Conservation (phyloP, 495 filamentous ascomycete species). For the Massariosphaeria phaeospora region DNA sequence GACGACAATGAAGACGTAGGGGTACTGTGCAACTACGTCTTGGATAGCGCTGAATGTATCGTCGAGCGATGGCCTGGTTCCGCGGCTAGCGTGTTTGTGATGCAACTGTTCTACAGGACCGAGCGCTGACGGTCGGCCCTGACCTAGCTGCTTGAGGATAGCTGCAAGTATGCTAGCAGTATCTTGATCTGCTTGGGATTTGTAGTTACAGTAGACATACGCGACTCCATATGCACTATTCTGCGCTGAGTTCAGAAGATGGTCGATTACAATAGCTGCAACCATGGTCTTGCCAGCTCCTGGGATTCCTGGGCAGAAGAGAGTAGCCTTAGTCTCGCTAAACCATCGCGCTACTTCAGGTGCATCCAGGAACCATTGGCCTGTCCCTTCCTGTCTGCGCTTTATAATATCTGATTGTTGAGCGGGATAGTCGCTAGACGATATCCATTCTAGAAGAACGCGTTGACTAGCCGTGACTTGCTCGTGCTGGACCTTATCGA, state of each 20-base stretch:
- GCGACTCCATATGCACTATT: slow-evolving; percentile 36
- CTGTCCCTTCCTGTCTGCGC: slow-evolving; percentile 39
- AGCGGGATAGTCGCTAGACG: slow-evolving; percentile 13
- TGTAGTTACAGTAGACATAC: slow-evolving; percentile 44
- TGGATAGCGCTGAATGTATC: slow-evolving; percentile 28
- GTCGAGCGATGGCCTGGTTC: slow-evolving; percentile 5
- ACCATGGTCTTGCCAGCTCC: slow-evolving; percentile 32
- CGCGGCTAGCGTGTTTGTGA: neutral
- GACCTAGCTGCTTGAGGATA: slow-evolving; percentile 42
- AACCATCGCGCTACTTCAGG: slow-evolving; percentile 39
- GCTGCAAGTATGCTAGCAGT: slow-evolving; percentile 36
- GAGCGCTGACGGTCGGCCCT: slow-evolving; percentile 25
- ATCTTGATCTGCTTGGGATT: slow-evolving; percentile 38
- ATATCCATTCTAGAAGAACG: slow-evolving; percentile 20
- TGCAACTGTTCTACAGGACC: slow-evolving; percentile 7
- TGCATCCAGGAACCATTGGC: slow-evolving; percentile 42
- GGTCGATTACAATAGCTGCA: slow-evolving; percentile 31
- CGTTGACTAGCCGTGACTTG: neutral
- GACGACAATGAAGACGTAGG: slow-evolving; percentile 43
- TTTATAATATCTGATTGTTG: slow-evolving; percentile 39
- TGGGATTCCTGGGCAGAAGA: slow-evolving; percentile 43
- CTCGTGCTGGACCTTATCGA: neutral
- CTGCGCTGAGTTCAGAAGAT: slow-evolving; percentile 22
- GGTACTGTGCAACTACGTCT: slow-evolving; percentile 26
- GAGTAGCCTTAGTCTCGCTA: slow-evolving; percentile 23